Evolutionary conservation across 306 rosid species (phyloP).

Genomic region (Vicia villosa): DNA sequence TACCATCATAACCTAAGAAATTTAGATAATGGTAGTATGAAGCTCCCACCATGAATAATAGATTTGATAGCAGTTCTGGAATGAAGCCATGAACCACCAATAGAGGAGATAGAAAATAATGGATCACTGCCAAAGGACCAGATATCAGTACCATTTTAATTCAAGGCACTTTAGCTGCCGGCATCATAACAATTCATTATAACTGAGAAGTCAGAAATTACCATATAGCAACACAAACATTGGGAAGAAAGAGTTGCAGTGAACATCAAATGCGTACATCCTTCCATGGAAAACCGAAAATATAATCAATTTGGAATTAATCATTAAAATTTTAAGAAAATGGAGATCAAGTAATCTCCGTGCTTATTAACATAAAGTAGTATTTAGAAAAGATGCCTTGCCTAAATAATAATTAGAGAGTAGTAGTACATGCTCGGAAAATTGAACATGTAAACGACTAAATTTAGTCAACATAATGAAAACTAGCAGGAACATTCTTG

Average conservation of each 20-base stretch:
- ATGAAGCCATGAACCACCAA: conserved; percentile 96
- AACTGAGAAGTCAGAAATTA: conserved; percentile 44
- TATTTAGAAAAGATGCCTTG: conserved; percentile 32
- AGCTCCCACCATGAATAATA: conserved; percentile 92
- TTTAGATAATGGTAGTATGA: conserved; percentile 96
- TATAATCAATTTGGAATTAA: conserved; percentile 36
- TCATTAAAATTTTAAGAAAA: conserved; percentile 26
- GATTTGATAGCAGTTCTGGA: conserved; percentile 86
- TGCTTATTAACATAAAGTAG: conserved; percentile 12
- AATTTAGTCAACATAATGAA: conserved; percentile 22
- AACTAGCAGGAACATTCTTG: conserved; percentile 20
- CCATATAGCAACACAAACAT: conserved; percentile 92
- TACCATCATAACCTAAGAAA: conserved; percentile 99
- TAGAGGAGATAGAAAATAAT: conserved; percentile 90
- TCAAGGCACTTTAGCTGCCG: conserved; percentile 17
- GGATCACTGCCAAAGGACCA: conserved; percentile 80
- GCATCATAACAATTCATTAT: conserved; percentile 25
- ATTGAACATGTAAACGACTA: conserved; percentile 32
- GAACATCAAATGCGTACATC: conserved; percentile 99
- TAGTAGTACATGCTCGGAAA: conserved; percentile 14
- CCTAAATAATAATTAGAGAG: conserved; percentile 12
- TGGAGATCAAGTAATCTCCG: background rate
- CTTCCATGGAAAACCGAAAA: conserved; percentile 52
- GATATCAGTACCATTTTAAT: conserved; percentile 40
- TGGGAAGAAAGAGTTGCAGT: conserved; percentile 99